These are phyloP conservation scores for Spathaspora sp. DNA, from an alignment of 1,139 yeast species.

Conservation along the genomic window DNA sequence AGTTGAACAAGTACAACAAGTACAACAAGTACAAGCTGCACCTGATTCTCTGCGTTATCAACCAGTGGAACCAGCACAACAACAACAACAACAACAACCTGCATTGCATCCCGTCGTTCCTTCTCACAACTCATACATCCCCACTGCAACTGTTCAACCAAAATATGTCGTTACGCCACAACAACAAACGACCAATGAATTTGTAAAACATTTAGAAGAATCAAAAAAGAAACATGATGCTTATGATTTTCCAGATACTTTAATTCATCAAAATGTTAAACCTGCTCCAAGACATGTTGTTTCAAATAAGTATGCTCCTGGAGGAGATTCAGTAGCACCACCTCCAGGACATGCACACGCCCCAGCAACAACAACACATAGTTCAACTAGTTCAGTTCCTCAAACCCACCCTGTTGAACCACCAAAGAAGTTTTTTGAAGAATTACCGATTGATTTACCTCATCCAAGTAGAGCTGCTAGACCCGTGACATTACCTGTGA, in stretches of 20 bases:
- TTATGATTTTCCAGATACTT: constrained; percentile 72
- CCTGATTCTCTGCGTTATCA: constrained; percentile 4
- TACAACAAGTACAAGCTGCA: not conserved
- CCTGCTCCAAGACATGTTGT: constrained; percentile 33
- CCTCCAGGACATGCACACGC: constrained; percentile 12
- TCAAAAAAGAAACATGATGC: constrained; percentile 67
- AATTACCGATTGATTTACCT: constrained; percentile 41
- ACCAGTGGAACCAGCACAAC: constrained; percentile 1
- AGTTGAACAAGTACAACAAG: not conserved
- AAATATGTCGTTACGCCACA: constrained; percentile 7
- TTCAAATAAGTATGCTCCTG: constrained; percentile 26
- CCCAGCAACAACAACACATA: constrained; percentile 3
- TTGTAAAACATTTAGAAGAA: constrained; percentile 31
- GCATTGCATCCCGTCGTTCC: constrained; percentile 1
- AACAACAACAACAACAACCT: constrained; percentile 5
- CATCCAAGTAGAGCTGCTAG: constrained; percentile 30
- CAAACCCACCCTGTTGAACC: constrained; percentile 6
- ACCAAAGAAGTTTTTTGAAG: constrained; percentile 52
- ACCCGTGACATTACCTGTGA: constrained; percentile 23
- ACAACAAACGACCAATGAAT: constrained; percentile 9
- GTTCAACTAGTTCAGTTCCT: too few relatives aligned
- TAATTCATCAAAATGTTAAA: constrained; percentile 43
- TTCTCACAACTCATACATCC: constrained; percentile 10
- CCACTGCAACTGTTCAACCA: constrained; percentile 5
- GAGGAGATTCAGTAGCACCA: constrained; percentile 13